Base-by-base conservation (phyloP, 2,329 filamentous ascomycete genomes). In the Aurifilum marmelostoma region DNA sequence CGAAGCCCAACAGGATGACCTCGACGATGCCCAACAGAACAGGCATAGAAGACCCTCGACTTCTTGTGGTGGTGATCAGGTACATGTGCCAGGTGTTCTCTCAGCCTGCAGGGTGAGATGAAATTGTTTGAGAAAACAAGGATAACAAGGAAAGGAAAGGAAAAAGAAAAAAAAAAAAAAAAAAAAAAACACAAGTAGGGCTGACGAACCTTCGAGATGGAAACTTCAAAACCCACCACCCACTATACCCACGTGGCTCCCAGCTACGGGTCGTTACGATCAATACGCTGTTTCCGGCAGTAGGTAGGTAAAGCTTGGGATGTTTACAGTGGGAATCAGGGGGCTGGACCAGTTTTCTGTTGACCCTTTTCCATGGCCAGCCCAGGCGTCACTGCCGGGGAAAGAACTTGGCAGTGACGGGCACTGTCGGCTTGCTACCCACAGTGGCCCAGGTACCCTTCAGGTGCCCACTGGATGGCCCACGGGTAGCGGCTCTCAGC, bases 401-500 rank as follows among this genome's bases (percentile, higher is more conserved):
- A 8, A 47, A 3, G 50, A 16, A 54, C 50, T 27, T 54, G 24
- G 50, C 50, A 29, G 24, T 54, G 50, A 54, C 50, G 24, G 50
- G 11, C 24, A 27, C 43, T 54, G 12, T 16, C 50, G 24, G 24
- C 50, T 16, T 24, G 50, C 50, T 27, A 27, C 24, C 50, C 50
- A 27, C 50, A 24, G 24, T 29, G 50, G 24, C 50, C 2, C 50
- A 54, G 50, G 50, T 54, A 54, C 50, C 34, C 34, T 34, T 8
- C 34, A 34, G 34, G 34, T 34, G 34, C 4, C 34, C 34, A 34
- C 4, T 34, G 4, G 8, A 16, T 9, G 29, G 32, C 34, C 29
- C 16, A 1, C 34, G 56, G 56, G 29, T 60, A 27, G 61, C 61
- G 61, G 61, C 61, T 63, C 61, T 18, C 61, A 63, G 61, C 41